These are phyloP conservation scores for Gossypium davidsonii DNA, from an alignment of 441 rosid genomes.

Conservation along the genomic window DNA sequence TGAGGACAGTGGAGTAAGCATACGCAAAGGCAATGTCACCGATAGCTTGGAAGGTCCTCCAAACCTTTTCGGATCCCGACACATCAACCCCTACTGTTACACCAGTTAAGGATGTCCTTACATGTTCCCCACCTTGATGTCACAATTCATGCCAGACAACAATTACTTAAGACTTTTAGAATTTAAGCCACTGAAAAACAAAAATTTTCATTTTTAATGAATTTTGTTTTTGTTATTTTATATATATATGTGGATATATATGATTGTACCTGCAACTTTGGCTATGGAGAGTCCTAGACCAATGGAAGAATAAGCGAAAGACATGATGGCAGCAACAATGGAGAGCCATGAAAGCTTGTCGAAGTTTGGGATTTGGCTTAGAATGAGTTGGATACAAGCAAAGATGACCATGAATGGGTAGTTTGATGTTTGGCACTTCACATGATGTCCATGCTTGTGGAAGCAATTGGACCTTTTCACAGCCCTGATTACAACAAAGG, in stretches of 20 bases:
- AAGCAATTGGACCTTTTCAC: slow-evolving; percentile 78
- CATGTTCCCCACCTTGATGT: slow-evolving; percentile 23
- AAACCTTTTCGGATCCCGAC: slow-evolving; percentile 59
- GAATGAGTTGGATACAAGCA: slow-evolving; percentile 55
- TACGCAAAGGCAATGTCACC: slow-evolving; percentile 86
- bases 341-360: slow-evolving; percentile 95
- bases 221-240: neutral
- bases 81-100: slow-evolving; percentile 63
- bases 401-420: slow-evolving; percentile 69
- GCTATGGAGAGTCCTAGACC: slow-evolving; percentile 78
- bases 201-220: neutral
- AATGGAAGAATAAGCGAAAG: slow-evolving; percentile 67
- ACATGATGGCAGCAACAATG: slow-evolving; percentile 72
- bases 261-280: slow-evolving; percentile 41
- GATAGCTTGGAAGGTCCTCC: slow-evolving; percentile 69
- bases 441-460: slow-evolving; percentile 63
- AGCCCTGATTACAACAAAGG: slow-evolving; percentile 41
- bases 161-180: neutral
- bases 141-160: neutral
- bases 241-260: neutral
- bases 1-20: slow-evolving; percentile 66
- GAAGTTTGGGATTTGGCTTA: slow-evolving; percentile 78
- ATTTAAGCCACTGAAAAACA: too few relatives aligned
- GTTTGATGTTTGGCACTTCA: slow-evolving; percentile 53
- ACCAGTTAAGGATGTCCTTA: slow-evolving; percentile 53